phyloP scores from a whole-genome alignment of 2,329 filamentous ascomycete species.

The Didymella glomerata region DNA sequence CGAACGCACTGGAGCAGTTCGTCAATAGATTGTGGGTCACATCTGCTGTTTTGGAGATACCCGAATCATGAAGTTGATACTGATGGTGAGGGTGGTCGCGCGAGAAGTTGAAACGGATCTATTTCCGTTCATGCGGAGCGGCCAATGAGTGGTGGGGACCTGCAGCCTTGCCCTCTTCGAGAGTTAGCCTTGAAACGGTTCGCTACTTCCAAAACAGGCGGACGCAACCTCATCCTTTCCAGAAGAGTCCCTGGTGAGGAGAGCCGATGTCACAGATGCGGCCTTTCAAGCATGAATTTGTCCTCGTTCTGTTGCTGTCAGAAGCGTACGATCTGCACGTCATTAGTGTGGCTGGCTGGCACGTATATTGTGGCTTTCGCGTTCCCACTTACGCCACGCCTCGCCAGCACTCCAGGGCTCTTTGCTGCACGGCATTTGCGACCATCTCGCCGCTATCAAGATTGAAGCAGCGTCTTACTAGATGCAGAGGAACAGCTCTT shows the following conservation, averaged over 20 bases:
- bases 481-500: neutral
- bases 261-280: slow-evolving; percentile 36
- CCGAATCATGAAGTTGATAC: slow-evolving; percentile 23
- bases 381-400: neutral
- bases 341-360: neutral
- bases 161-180: slow-evolving; percentile 9
- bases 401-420: too few species aligned
- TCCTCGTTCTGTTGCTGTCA: neutral
- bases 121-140: too few species aligned
- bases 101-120: slow-evolving; percentile 28
- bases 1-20: neutral
- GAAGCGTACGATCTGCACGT: slow-evolving; percentile 6
- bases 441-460: too few species aligned
- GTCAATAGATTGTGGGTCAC: neutral
- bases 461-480: neutral
- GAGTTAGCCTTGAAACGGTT: slow-evolving; percentile 22
- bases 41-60: slow-evolving; percentile 15
- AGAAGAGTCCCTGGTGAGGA: slow-evolving; percentile 28
- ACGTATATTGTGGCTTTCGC: neutral
- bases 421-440: too few species aligned
- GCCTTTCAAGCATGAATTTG: neutral
- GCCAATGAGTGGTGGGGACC: slow-evolving; percentile 20
- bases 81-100: slow-evolving; percentile 27
- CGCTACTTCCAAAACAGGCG: slow-evolving; percentile 12
- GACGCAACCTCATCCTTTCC: slow-evolving; percentile 13